Percentiles rank a stretch among this genome's conserved stretches.
Conservation (phyloP, 1,284 basidiomycete species). For the Tremellales sp. region DNA sequence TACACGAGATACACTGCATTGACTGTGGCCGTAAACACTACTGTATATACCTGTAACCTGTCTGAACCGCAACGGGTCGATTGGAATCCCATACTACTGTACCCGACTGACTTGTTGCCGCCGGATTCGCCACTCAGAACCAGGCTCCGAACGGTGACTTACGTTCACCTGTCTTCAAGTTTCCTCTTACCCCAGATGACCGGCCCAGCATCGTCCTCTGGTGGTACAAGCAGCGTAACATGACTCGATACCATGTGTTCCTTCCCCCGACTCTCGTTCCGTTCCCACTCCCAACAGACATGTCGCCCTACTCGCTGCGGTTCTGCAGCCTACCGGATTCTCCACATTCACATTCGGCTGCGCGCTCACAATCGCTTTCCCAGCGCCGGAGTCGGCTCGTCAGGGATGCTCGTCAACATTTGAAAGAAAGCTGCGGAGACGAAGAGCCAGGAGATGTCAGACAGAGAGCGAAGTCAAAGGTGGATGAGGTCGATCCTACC, state of each 20-base stretch:
- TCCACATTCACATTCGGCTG: constrained; percentile 2
- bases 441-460: background rate
- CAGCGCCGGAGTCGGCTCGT: background rate
- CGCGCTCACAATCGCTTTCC: constrained; percentile 3
- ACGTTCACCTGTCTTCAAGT: no score
- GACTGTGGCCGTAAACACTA: no score
- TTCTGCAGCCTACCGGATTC: background rate
- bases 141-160: no score
- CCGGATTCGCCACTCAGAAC: no score
- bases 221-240: constrained; percentile 1
- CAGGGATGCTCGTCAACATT: background rate
- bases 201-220: no score
- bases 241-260: constrained; percentile 17
- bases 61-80: no score
- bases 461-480: background rate
- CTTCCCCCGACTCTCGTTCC: constrained; percentile 13
- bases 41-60: no score
- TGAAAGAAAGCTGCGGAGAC: background rate
- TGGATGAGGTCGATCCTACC: no score
- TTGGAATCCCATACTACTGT: no score
- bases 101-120: no score
- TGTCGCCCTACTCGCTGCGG: background rate
- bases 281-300: background rate
- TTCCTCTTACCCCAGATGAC: no score
- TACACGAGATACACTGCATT: no score